phyloP scores from a whole-genome alignment of 169 alveolate genomes.

The Plasmodium gaboni region DNA sequence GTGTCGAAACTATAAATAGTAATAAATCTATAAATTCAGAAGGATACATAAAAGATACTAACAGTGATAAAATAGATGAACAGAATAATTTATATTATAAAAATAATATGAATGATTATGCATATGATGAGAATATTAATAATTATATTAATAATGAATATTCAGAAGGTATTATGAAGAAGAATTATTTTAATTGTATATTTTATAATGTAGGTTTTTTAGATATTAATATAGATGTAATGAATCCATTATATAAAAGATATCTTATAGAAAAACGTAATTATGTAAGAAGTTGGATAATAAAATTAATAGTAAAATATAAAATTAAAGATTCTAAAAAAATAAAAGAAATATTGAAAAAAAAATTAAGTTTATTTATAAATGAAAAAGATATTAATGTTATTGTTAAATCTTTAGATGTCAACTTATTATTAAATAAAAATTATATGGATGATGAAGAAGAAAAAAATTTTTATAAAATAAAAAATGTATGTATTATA shows the following conservation, averaged over 20 bases:
- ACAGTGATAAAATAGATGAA: no score
- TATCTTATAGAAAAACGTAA: conserved; percentile 61
- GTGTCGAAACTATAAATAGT: no score
- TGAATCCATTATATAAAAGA: conserved; percentile 38
- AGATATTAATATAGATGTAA: conserved; percentile 31
- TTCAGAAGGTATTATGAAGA: not conserved
- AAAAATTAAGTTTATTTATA: conserved; percentile 22
- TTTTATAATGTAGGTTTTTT: conserved; percentile 69
- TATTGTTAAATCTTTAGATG: conserved; percentile 48
- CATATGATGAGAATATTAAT: no score
- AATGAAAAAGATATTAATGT: conserved; percentile 71
- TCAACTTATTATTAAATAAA: conserved; percentile 28
- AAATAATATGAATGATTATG: no score
- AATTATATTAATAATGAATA: no score
- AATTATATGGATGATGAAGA: conserved; percentile 29
- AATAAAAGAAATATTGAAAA: conserved; percentile 56
- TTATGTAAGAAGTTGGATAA: conserved; percentile 63
- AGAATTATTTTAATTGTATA: conserved; percentile 15
- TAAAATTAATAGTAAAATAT: conserved; percentile 50
- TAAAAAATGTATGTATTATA: conserved; percentile 57
- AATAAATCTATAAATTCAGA: no score
- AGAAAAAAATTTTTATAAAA: conserved; percentile 19
- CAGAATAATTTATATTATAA: not conserved
- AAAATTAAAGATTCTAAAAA: conserved; percentile 53
- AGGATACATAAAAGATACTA: no score